Evolutionary conservation across 2,329 filamentous ascomycete genomes (phyloP).

Genomic region (Lithohypha guttulata): DNA sequence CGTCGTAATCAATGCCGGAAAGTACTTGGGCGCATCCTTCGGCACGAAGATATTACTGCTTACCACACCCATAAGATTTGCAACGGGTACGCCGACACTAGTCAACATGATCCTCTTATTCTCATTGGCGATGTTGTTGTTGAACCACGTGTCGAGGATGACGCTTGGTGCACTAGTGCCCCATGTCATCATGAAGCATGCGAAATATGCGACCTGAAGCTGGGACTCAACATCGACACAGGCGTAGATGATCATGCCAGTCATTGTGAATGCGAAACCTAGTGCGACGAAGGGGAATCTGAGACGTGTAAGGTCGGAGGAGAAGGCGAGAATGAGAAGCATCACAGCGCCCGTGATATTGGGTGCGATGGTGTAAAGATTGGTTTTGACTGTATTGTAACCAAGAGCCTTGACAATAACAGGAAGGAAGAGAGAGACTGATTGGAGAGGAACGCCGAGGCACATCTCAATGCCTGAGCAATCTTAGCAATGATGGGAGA

Average conservation of each 20-base stretch:
- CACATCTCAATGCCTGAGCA: slow-evolving; percentile 43
- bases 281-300: slow-evolving; percentile 8
- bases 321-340: slow-evolving; percentile 23
- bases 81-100: slow-evolving; percentile 60
- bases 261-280: slow-evolving; percentile 34
- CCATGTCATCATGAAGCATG: slow-evolving; percentile 75
- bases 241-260: slow-evolving; percentile 69
- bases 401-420: slow-evolving; percentile 46
- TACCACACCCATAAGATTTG: slow-evolving; percentile 66
- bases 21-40: slow-evolving; percentile 55
- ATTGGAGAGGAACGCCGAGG: slow-evolving; percentile 48
- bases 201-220: slow-evolving; percentile 60
- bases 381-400: slow-evolving; percentile 53
- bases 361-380: slow-evolving; percentile 71
- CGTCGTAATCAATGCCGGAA: slow-evolving; percentile 54
- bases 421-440: slow-evolving; percentile 47
- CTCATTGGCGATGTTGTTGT: slow-evolving; percentile 73
- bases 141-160: slow-evolving; percentile 60
- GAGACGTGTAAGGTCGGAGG: slow-evolving; percentile 2
- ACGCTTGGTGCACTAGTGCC: slow-evolving; percentile 66
- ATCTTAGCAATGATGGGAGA: background rate
- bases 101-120: slow-evolving; percentile 60
- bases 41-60: slow-evolving; percentile 56
- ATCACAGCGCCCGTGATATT: slow-evolving; percentile 60
- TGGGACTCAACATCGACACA: slow-evolving; percentile 52